Evolutionary conservation across 345 rosid species (phyloP), one percentile per base, ranked within the genome.

Genomic region (Gossypium longicalyx): DNA sequence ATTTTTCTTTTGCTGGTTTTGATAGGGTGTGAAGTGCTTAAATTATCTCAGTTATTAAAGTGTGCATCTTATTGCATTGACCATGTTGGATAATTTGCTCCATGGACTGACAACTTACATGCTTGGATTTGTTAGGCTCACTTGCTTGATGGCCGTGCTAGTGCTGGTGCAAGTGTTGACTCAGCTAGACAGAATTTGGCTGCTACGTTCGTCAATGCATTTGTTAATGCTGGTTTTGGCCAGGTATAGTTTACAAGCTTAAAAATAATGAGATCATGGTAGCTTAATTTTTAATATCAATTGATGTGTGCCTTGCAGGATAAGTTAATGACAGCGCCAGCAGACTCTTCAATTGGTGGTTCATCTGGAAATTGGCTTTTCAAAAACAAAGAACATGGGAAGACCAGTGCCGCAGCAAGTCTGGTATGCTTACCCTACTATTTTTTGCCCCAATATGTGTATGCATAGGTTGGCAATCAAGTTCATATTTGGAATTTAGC

Each of bases 211-310:
- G 98, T 94, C 51, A 94, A 94, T 81, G 97, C 98, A 47, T 92
- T 92, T 83, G 98, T 94, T 23, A 94, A 94, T 91, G 98, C 98
- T 38, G 98, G 98, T 20, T 94, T 94, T 76, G 91, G 93, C 44
- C 95, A 91, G 97, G 98, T 94, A 78, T 1, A 6, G 8, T 78
- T 54, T 49, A 13, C 64, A 6, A 49, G 73, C 72, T 67, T 84
- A 69, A 17, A 73, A 62, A 51, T 4, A 12, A 11, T 71, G 4
- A 45, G 19, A 52, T 49, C 56, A 19, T 74, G 29, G 60, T 9
- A 23, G 48, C 29, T 61, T 70, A 61, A 2, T 58, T 44, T 12
- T 41, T 83, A 22, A 76, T 64, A 48, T 19, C 60, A 11, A 11
- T 56, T 76, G 34, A 45, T 64, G 59, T 64, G 72, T 57, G 38